Evolutionary conservation across 345 rosid species (phyloP), one percentile per base, ranked within the genome.

Genomic region (Carallia pectinifolia): DNA sequence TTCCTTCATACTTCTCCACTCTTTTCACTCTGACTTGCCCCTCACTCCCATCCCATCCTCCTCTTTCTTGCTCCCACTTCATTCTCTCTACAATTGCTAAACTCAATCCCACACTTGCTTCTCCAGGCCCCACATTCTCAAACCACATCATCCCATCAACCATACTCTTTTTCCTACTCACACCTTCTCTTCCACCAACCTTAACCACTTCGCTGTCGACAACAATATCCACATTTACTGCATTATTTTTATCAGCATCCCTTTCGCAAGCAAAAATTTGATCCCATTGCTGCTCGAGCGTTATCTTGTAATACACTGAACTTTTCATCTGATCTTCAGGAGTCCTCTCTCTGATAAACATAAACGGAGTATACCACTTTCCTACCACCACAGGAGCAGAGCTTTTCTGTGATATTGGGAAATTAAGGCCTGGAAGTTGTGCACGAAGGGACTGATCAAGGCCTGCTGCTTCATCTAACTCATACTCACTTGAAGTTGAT

Each of bases 361-460:
- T 75, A 65, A 69, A 75, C 30, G 78, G 78, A 40, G 33, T 47
- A 3, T 75, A 75, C 78, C 78, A 75, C 31, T 64, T 75, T 48
- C 78, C 78, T 53, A 47, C 78, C 53, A 29, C 50, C 23, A 58
- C 47, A 17, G 78, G 17, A 0, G 6, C 2, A 4, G 36, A 64
- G 47, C 37, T 50, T 2, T 4, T 47, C 29, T 68, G 29, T 33
- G 78, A 64, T 44, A 48, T 4, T 18, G 70, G 44, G 54, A 69
- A 58, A 29, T 29, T 64, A 40, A 70, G 50, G 31, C 58, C 69
- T 6, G 78, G 74, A 58, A 75, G 78, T 31, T 38, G 18, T 17
- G 33, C 55, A 1, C 62, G 73, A 53, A 69, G 61, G 9, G 58
- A 15, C 6, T 12, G 37, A 58, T 75, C 52, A 30, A 75, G 73